These are phyloP conservation scores for Sarcodon aspratus DNA, from an alignment of 768 basidiomycete genomes.

Conservation along the genomic window DNA sequence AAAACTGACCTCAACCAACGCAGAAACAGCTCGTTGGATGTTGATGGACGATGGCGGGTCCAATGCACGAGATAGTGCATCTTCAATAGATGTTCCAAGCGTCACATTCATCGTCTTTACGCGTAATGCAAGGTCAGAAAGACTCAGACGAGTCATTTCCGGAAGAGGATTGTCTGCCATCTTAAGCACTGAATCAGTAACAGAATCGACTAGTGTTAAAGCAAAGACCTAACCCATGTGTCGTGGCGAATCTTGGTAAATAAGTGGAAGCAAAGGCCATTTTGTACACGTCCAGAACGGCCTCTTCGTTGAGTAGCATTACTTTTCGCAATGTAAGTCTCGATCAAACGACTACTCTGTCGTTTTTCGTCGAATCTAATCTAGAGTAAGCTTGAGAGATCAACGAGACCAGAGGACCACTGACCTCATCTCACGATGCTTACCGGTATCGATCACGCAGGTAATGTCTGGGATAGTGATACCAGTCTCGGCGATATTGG, in stretches of 20 bases:
- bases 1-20: conserved; percentile 70
- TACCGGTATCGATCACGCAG: conserved; percentile 90
- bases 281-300: conserved; percentile 83
- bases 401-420: conserved; percentile 1
- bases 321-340: conserved; percentile 85
- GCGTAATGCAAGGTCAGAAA: conserved; percentile 83
- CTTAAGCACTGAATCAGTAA: conserved; percentile 24
- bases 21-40: conserved; percentile 80
- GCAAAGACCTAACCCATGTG: conserved; percentile 38
- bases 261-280: conserved; percentile 88
- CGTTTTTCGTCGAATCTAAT: conserved; percentile 91
- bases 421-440: conserved; percentile 88
- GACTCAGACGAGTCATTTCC: conserved; percentile 88
- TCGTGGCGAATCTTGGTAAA: conserved; percentile 87
- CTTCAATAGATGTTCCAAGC: conserved; percentile 77
- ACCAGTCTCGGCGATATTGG: conserved; percentile 93
- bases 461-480: conserved; percentile 98
- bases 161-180: conserved; percentile 86
- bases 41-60: conserved; percentile 85
- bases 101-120: conserved; percentile 93
- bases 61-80: conserved; percentile 76
- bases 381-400: neutral
- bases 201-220: neutral
- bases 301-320: conserved; percentile 87
- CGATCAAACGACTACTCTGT: conserved; percentile 83